These are phyloP conservation scores for Rhodomyrtus psidioides DNA, from an alignment of 441 rosid genomes.

Conservation along the genomic window DNA sequence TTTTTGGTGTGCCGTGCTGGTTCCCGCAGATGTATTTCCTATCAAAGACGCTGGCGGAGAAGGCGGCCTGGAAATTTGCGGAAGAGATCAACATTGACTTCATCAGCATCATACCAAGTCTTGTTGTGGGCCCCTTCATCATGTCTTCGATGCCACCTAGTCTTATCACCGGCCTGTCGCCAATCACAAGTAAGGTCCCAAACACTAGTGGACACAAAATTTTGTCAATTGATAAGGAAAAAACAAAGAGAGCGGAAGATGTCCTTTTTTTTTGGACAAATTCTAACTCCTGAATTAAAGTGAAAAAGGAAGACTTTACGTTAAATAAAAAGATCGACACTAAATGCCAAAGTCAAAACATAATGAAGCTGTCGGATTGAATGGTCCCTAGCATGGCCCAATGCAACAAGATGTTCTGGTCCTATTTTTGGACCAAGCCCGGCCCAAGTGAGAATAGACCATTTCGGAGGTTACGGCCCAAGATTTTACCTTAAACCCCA, in stretches of 20 bases:
- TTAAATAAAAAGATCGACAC: too few relatives aligned
- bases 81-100: constrained; percentile 60
- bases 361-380: not conserved
- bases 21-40: constrained; percentile 67
- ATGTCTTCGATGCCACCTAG: constrained; percentile 88
- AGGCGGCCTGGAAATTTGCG: constrained; percentile 82
- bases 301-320: not conserved
- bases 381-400: not conserved
- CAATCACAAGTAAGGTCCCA: constrained; percentile 37
- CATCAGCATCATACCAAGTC: constrained; percentile 64
- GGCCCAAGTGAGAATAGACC: not conserved
- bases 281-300: not conserved
- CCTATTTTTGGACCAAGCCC: not conserved
- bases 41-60: constrained; percentile 75
- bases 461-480: not conserved
- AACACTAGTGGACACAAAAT: not conserved
- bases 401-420: not conserved
- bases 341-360: too few relatives aligned
- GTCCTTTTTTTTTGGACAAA: too few relatives aligned
- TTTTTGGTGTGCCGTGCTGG: not conserved
- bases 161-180: constrained; percentile 72
- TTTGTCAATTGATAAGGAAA: not conserved
- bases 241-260: too few relatives aligned
- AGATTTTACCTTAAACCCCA: not conserved
- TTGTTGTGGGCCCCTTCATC: constrained; percentile 86